phyloP scores from a whole-genome alignment of 805 yeast species.

The Cyberlindnera amylophila region DNA sequence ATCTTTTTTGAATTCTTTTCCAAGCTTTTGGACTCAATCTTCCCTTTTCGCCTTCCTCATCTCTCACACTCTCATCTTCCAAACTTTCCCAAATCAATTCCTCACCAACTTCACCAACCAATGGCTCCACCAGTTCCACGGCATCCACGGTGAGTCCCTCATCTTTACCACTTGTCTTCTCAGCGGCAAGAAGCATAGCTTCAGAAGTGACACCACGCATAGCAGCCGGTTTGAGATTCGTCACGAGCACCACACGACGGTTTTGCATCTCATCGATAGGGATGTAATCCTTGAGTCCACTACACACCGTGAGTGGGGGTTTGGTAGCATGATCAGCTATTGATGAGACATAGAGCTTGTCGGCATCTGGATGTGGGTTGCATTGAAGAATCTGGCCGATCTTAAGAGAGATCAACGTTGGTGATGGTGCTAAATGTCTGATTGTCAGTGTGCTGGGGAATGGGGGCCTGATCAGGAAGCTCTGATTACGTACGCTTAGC shows the following conservation, averaged over 20 bases:
- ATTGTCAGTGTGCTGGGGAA: background rate
- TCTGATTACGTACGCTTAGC: slow-evolving; percentile 6
- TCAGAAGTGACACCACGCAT: slow-evolving; percentile 60
- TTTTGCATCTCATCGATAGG: slow-evolving; percentile 36
- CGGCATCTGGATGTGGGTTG: slow-evolving; percentile 52
- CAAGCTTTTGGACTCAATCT: slow-evolving; percentile 15
- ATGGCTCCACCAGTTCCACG: slow-evolving; percentile 46
- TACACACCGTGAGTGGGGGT: slow-evolving; percentile 42
- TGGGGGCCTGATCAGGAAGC: background rate
- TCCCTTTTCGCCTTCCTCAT: slow-evolving; percentile 3
- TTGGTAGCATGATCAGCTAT: slow-evolving; percentile 23
- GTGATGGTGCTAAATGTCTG: slow-evolving; percentile 10
- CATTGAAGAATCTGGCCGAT: slow-evolving; percentile 49
- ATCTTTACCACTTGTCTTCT: slow-evolving; percentile 17
- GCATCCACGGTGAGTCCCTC: slow-evolving; percentile 5
- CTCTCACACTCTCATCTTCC: slow-evolving; percentile 2
- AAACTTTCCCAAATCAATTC: slow-evolving; percentile 34
- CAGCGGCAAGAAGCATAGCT: slow-evolving; percentile 68
- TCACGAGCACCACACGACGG: slow-evolving; percentile 47
- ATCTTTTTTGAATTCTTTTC: slow-evolving; percentile 12
- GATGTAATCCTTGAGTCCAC: slow-evolving; percentile 51
- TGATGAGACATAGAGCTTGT: slow-evolving; percentile 53
- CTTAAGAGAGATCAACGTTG: slow-evolving; percentile 30
- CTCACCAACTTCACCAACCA: slow-evolving; percentile 35
- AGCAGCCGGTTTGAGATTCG: slow-evolving; percentile 57